Conservation (phyloP, 78 protist species). For the Dictyostelium capitatum region DNA sequence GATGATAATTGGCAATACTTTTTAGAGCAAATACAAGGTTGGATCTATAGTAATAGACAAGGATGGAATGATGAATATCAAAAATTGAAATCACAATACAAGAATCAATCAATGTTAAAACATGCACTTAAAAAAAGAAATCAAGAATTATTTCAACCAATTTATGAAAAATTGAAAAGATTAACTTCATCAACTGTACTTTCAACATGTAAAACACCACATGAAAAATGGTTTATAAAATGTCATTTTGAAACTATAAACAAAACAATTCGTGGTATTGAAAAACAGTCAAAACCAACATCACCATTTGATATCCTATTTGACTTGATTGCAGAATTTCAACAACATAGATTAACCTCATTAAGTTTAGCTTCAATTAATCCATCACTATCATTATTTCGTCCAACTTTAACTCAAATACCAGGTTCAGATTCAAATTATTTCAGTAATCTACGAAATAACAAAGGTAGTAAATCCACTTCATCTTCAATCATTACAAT, state of each 20-base stretch:
- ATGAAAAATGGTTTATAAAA: slow-evolving; percentile 68
- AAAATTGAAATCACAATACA: background rate
- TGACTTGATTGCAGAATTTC: slow-evolving; percentile 40
- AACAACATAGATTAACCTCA: background rate
- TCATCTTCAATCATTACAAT: background rate
- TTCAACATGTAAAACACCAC: slow-evolving; percentile 32
- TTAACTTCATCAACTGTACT: slow-evolving; percentile 30
- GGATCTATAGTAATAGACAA: slow-evolving; percentile 7
- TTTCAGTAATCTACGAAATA: background rate
- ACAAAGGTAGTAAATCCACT: background rate
- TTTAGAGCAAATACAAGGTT: slow-evolving; percentile 43
- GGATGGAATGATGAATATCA: slow-evolving; percentile 50
- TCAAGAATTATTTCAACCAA: slow-evolving; percentile 6
- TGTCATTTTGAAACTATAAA: slow-evolving; percentile 40
- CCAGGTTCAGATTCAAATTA: slow-evolving; percentile 48
- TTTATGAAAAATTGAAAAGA: slow-evolving; percentile 11
- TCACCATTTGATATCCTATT: slow-evolving; percentile 36
- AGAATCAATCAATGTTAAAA: background rate
- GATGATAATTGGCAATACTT: slow-evolving; percentile 82
- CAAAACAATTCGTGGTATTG: slow-evolving; percentile 19
- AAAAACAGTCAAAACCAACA: slow-evolving; percentile 49
- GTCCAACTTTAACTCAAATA: slow-evolving; percentile 35
- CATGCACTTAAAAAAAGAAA: slow-evolving; percentile 1
- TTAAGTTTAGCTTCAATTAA: slow-evolving; percentile 15
- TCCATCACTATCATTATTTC: slow-evolving; percentile 27